These are phyloP conservation scores for Pythium brassicae DNA, from an alignment of 352 stramenopile species.

Conservation along the genomic window DNA sequence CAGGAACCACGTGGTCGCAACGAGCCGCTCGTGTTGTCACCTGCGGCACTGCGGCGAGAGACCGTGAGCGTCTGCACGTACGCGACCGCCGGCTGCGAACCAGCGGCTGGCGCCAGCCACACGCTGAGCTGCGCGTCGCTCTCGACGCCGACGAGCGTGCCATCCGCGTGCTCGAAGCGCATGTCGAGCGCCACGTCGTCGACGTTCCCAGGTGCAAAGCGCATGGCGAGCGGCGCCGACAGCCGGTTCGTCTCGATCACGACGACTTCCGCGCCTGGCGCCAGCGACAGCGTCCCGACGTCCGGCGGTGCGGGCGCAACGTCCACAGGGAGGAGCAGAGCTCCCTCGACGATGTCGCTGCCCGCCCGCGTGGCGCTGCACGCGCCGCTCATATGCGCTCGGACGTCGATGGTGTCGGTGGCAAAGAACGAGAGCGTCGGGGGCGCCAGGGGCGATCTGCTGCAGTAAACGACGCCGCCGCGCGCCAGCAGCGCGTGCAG, in stretches of 20 bases:
- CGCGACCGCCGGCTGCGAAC: not conserved
- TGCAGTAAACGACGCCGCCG: conserved; percentile 19
- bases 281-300: conserved; percentile 10
- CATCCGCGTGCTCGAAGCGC: conserved; percentile 14
- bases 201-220: conserved; percentile 15
- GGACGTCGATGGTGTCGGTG: conserved; percentile 9
- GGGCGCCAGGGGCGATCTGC: conserved; percentile 5
- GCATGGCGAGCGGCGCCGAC: conserved; percentile 6
- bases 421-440: not conserved
- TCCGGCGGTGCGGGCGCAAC: conserved; percentile 11
- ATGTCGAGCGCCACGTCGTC: conserved; percentile 16
- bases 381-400: conserved; percentile 5
- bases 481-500: conserved; percentile 17
- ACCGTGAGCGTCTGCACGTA: conserved; percentile 13
- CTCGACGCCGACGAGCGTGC: conserved; percentile 21
- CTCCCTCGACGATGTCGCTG: not conserved
- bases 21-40: not conserved
- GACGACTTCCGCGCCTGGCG: conserved; percentile 1
- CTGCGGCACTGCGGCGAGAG: not conserved
- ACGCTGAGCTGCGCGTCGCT: not conserved
- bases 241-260: conserved; percentile 10
- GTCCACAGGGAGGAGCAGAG: conserved; percentile 14
- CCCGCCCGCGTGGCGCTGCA: conserved; percentile 10
- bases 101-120: not conserved
- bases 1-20: not conserved